Base-by-base conservation (phyloP, 345 rosid genomes). In the Mangifera indica region DNA sequence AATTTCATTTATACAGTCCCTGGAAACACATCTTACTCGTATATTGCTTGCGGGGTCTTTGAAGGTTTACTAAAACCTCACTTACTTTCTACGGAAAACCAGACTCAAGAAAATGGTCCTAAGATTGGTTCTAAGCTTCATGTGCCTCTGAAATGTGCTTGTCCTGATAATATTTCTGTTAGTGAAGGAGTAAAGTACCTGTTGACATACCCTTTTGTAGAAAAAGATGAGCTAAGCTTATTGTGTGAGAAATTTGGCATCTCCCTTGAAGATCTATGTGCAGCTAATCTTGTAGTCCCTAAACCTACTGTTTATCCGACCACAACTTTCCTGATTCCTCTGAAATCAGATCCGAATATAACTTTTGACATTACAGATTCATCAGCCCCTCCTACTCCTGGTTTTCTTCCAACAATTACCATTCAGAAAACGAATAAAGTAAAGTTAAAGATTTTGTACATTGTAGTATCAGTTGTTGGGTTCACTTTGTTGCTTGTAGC, bases 81-180 rank as follows among this genome's bases (percentile, higher is more conserved):
- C 22, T 78, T 81, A 1, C 70, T 87, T 29, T 10, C 53, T 11
- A 37, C 72, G 29, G 83, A 66, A 45, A 88, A 88, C 55, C 74
- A 71, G 10, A 29, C 66, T 66, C 55, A 29, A 44, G 75, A 51
- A 22, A 71, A 21, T 51, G 5, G 44, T 60, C 48, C 71, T 7
- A 13, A 55, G 34, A 79, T 26, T 6, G 82, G 85, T 22, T 56
- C 80, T 20, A 9, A 67, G 63, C 79, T 89, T 67, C 63, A 51
- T 49, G 73, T 84, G 48, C 89, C 88, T 20, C 46, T 89, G 67
- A 85, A 49, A 76, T 89, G 93, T 74, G 89, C 89, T 3, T 87
- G 93, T 72, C 89, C 86, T n/a, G 72, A 76, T 44, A 72, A 71
- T 37, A 60, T 37, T 2, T 52, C 71, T 5, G 49, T 18, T 0